phyloP scores from a whole-genome alignment of 208 protist genomes.

The Phytomonas sp. region DNA sequence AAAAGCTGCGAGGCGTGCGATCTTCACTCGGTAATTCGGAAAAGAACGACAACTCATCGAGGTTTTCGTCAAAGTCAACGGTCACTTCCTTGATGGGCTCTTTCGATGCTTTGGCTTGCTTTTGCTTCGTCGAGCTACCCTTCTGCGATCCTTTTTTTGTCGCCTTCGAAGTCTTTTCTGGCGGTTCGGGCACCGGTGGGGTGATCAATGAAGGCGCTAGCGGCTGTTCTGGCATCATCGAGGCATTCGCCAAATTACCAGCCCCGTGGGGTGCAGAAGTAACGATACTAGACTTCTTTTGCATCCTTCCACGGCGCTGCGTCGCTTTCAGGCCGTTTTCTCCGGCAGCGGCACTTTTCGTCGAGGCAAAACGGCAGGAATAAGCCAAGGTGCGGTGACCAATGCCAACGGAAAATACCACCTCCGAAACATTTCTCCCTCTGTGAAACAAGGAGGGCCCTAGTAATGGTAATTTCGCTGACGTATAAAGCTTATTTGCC shows the following conservation, averaged over 20 bases:
- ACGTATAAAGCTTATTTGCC: neutral
- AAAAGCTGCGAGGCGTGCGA: constrained; percentile 5
- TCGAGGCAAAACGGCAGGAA: neutral
- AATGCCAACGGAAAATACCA: neutral
- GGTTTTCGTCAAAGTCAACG: constrained; percentile 12
- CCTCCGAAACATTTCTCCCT: neutral
- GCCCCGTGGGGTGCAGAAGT: neutral
- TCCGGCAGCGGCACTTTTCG: neutral
- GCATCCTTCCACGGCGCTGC: neutral
- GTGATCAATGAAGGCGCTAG: neutral
- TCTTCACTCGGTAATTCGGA: constrained; percentile 3
- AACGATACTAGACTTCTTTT: neutral
- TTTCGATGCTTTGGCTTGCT: neutral
- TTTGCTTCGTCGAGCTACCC: neutral
- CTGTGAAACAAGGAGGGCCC: neutral
- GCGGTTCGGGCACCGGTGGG: neutral
- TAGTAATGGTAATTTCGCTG: neutral
- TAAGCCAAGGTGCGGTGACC: neutral
- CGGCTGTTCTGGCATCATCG: neutral
- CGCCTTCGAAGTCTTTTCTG: neutral
- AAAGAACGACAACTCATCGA: constrained; percentile 27
- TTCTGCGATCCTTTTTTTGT: neutral
- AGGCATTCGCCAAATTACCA: neutral
- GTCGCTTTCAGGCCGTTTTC: neutral
- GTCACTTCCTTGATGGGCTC: constrained; percentile 6